Percentiles rank a stretch among this genome's conserved stretches.
Conservation (phyloP, 305 asterid genomes). For the Fraxinus greggii region DNA sequence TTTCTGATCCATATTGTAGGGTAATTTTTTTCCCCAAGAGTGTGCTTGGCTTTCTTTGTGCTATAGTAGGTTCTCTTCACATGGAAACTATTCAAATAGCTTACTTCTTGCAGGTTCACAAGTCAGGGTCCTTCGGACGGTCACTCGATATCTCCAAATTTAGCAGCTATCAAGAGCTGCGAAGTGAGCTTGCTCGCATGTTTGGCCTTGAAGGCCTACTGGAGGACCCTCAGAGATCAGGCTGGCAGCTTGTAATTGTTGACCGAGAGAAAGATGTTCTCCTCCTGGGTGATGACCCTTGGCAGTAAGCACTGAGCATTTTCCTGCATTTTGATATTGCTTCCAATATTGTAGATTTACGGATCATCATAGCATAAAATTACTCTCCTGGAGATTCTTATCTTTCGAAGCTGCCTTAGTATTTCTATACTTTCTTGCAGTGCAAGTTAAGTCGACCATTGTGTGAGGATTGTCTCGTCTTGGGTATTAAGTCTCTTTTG, state of each 20-base stretch:
- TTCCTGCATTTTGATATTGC: conserved; percentile 9
- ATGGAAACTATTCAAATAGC: neutral
- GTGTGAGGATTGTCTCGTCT: neutral
- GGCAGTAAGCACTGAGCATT: conserved; percentile 68
- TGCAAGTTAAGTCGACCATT: neutral
- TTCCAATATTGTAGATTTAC: neutral
- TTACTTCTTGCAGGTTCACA: conserved; percentile 65
- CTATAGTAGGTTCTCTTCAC: neutral
- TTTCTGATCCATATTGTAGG: neutral
- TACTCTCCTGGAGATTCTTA: neutral
- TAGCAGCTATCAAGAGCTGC: conserved; percentile 89
- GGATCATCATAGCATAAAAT: neutral
- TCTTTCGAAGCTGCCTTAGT: neutral
- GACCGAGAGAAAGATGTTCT: conserved; percentile 96
- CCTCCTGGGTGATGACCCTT: conserved; percentile 98
- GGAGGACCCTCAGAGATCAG: conserved; percentile 99
- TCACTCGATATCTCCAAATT: conserved; percentile 90
- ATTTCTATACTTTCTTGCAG: neutral
- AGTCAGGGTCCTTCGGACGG: conserved; percentile 86
- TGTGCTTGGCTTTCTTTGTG: neutral
- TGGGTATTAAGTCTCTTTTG: neutral
- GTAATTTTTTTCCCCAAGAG: neutral
- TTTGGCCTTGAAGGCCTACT: conserved; percentile 87
- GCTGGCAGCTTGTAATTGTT: conserved; percentile 99
- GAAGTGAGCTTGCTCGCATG: conserved; percentile 86